Percentiles rank a stretch among this genome's conserved stretches.
Conservation (phyloP, 345 rosid species). For the Bruguiera parviflora region DNA sequence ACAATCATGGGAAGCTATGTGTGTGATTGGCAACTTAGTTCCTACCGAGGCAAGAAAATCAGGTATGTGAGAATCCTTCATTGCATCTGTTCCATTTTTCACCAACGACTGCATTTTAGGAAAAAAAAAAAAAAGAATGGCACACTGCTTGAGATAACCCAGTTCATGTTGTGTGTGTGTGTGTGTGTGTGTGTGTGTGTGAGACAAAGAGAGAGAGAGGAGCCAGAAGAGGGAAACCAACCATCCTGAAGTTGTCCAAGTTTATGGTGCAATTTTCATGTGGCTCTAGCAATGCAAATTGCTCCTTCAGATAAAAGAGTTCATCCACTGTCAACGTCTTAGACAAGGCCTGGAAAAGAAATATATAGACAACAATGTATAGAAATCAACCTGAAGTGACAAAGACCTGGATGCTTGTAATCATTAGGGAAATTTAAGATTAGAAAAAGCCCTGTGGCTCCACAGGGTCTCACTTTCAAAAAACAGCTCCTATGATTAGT, state of each 20-base stretch:
- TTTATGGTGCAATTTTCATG: conserved; percentile 57
- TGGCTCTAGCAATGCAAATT: conserved; percentile 73
- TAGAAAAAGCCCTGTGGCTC: too few relatives aligned
- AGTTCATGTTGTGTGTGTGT: neutral
- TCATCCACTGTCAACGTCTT: conserved; percentile 72
- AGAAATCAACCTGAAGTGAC: conserved; percentile 1
- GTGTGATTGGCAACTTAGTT: conserved; percentile 7
- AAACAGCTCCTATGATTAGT: neutral
- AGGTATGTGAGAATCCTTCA: conserved; percentile 77
- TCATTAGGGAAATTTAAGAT: neutral
- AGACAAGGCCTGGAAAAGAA: conserved; percentile 65
- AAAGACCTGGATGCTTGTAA: neutral
- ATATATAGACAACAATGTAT: conserved; percentile 2
- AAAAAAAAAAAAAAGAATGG: conserved; percentile 12
- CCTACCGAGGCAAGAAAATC: conserved; percentile 71
- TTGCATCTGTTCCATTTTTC: conserved; percentile 81
- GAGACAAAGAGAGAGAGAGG: conserved; percentile 1
- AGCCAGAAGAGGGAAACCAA: conserved; percentile 19
- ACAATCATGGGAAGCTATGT: conserved; percentile 6
- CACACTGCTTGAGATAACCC: conserved; percentile 3
- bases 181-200: too few relatives aligned
- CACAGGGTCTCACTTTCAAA: neutral
- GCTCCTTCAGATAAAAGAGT: conserved; percentile 59
- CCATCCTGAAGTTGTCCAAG: conserved; percentile 69
- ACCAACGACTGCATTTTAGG: conserved; percentile 51